phyloP scores from a whole-genome alignment of 805 yeast species.

The Hanseniaspora singularis region DNA sequence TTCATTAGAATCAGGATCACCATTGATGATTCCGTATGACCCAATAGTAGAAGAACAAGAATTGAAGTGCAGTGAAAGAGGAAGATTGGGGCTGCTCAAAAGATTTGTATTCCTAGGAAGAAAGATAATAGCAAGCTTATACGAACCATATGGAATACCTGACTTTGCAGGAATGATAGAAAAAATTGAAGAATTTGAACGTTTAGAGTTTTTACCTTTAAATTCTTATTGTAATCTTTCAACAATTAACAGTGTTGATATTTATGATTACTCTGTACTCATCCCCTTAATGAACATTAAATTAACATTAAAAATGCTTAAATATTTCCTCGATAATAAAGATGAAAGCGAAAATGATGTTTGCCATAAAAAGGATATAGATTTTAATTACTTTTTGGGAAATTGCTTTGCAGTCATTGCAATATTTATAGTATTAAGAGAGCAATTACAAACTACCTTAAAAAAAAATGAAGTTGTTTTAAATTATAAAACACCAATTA shows the following conservation, averaged over 20 bases:
- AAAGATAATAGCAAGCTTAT: constrained; percentile 10
- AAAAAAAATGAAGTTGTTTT: not conserved
- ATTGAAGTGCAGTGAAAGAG: constrained; percentile 11
- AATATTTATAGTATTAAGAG: constrained; percentile 3
- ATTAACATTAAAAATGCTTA: not conserved
- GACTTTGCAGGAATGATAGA: constrained; percentile 14
- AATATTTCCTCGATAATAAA: not conserved
- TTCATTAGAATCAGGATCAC: constrained; percentile 24
- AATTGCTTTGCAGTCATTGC: constrained; percentile 9
- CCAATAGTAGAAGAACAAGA: constrained; percentile 9
- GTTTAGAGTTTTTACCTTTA: constrained; percentile 3
- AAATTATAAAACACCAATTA: not conserved
- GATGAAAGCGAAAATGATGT: not conserved
- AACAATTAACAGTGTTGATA: constrained; percentile 3
- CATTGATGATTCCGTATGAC: constrained; percentile 17
- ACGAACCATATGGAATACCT: constrained; percentile 14
- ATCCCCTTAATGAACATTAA: constrained; percentile 6
- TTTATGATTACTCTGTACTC: constrained; percentile 13
- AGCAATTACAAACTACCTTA: constrained; percentile 10
- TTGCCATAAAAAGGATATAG: not conserved
- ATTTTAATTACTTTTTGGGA: constrained; percentile 5
- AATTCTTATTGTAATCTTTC: constrained; percentile 5
- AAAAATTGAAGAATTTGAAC: constrained; percentile 10
- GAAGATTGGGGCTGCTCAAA: constrained; percentile 9
- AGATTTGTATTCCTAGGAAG: constrained; percentile 14